A percentile compares a stretch with the other conserved stretches of the same genome.
phyloP scores from a whole-genome alignment of 805 yeast genomes.

The Candida golubevii region DNA sequence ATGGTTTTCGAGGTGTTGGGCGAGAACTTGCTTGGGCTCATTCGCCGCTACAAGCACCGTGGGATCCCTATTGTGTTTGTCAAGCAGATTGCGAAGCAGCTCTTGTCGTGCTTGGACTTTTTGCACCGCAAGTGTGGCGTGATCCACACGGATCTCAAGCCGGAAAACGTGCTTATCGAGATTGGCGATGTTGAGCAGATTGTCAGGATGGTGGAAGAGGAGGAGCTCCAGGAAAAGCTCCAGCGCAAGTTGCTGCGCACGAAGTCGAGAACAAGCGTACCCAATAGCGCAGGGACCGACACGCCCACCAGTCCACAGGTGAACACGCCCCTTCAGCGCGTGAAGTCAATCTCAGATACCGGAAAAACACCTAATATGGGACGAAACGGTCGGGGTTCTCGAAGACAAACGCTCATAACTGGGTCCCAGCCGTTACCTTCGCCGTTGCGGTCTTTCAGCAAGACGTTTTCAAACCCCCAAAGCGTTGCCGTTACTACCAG shows the following conservation, averaged over 20 bases:
- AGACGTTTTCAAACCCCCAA: conserved; percentile 31
- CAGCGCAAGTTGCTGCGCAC: conserved; percentile 21
- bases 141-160: conserved; percentile 30
- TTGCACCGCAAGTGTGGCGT: conserved; percentile 59
- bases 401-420: conserved; percentile 74
- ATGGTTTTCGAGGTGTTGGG: conserved; percentile 67
- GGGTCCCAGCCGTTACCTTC: conserved; percentile 94
- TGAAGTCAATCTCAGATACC: conserved; percentile 13
- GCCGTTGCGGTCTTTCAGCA: conserved; percentile 62
- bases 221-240: conserved; percentile 48
- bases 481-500: conserved; percentile 35
- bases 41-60: conserved; percentile 42
- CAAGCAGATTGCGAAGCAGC: conserved; percentile 53
- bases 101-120: conserved; percentile 52
- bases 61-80: conserved; percentile 48
- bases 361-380: conserved; percentile 36
- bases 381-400: conserved; percentile 47
- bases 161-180: conserved; percentile 35
- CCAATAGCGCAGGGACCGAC: conserved; percentile 5
- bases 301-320: conserved; percentile 3
- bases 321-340: conserved; percentile 14
- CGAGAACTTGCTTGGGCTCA: conserved; percentile 50
- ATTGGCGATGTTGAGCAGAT: conserved; percentile 81
- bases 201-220: conserved; percentile 59
- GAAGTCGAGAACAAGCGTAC: conserved; percentile 6